These are phyloP conservation scores for Podosphaera fusca DNA, from an alignment of 2,329 filamentous ascomycete genomes.

Conservation along the genomic window DNA sequence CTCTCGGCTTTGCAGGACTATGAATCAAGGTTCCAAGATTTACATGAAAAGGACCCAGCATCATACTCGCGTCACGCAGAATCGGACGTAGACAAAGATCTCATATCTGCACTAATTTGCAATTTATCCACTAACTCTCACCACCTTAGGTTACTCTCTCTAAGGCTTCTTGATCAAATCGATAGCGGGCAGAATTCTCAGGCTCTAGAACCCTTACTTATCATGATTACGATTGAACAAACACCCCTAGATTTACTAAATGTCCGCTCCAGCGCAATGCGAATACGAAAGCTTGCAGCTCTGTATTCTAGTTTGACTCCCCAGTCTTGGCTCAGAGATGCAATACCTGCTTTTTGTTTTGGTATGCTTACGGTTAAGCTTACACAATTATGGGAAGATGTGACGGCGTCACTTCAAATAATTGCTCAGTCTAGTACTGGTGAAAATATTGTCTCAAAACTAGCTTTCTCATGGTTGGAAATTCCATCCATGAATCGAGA, in stretches of 20 bases:
- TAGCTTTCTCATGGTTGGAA: conserved; percentile 60
- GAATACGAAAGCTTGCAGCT: conserved; percentile 47
- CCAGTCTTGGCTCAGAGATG: conserved; percentile 41
- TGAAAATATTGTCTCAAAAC: conserved; percentile 46
- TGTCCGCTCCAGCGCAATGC: conserved; percentile 57
- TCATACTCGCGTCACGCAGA: conserved; percentile 4
- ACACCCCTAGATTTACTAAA: conserved; percentile 57
- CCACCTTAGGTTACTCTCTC: conserved; percentile 44
- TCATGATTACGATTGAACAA: conserved; percentile 61
- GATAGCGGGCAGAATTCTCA: conserved; percentile 25
- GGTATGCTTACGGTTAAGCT: conserved; percentile 72
- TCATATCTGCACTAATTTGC: conserved; percentile 40
- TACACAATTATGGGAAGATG: conserved; percentile 71
- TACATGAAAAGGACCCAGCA: conserved; percentile 4
- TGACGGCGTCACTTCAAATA: conserved; percentile 49
- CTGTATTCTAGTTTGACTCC: conserved; percentile 32
- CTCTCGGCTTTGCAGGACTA: conserved; percentile 38
- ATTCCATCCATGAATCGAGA: conserved; percentile 28
- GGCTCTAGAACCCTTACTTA: conserved; percentile 27
- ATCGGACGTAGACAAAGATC: conserved; percentile 30
- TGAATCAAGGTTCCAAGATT: conserved; percentile 17
- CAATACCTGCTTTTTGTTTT: conserved; percentile 66
- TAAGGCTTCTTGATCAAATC: conserved; percentile 47
- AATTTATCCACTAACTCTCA: conserved; percentile 60
- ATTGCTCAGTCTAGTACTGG: conserved; percentile 48